These are phyloP conservation scores for Saturnispora diversa DNA, from an alignment of 805 yeast genomes.

Conservation along the genomic window DNA sequence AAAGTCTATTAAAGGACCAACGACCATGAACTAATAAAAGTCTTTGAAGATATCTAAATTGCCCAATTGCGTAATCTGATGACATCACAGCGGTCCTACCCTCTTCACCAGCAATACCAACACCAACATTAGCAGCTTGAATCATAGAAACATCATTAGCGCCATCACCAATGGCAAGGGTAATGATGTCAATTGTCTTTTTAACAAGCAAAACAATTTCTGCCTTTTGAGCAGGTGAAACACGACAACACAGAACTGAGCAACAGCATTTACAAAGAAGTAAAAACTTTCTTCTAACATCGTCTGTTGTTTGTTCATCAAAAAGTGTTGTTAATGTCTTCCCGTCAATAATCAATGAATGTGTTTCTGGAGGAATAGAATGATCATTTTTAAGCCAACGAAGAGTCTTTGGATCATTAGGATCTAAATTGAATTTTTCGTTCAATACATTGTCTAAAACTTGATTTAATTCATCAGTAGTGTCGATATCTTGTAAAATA, in stretches of 20 bases:
- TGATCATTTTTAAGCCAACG: slow-evolving; percentile 51
- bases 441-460: slow-evolving; percentile 13
- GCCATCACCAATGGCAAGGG: slow-evolving; percentile 79
- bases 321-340: slow-evolving; percentile 39
- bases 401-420: slow-evolving; percentile 31
- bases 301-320: slow-evolving; percentile 7
- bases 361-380: slow-evolving; percentile 48
- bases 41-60: slow-evolving; percentile 59
- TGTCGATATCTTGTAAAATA: slow-evolving; percentile 38
- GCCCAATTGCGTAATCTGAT: slow-evolving; percentile 77
- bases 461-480: slow-evolving; percentile 16
- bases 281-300: slow-evolving; percentile 48
- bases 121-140: slow-evolving; percentile 77
- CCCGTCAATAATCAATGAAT: slow-evolving; percentile 67
- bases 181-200: slow-evolving; percentile 57
- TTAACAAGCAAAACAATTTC: slow-evolving; percentile 63
- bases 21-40: slow-evolving; percentile 73
- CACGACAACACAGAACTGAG: slow-evolving; percentile 77
- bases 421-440: slow-evolving; percentile 16
- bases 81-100: slow-evolving; percentile 86
- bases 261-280: slow-evolving; percentile 67
- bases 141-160: slow-evolving; percentile 87
- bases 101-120: slow-evolving; percentile 83
- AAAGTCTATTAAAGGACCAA: slow-evolving; percentile 68
- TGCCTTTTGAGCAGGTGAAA: slow-evolving; percentile 79